A percentile compares a stretch with the other conserved stretches of the same genome.
Conservation (phyloP, 805 yeast species). For the Barnettozyma siamensis region DNA sequence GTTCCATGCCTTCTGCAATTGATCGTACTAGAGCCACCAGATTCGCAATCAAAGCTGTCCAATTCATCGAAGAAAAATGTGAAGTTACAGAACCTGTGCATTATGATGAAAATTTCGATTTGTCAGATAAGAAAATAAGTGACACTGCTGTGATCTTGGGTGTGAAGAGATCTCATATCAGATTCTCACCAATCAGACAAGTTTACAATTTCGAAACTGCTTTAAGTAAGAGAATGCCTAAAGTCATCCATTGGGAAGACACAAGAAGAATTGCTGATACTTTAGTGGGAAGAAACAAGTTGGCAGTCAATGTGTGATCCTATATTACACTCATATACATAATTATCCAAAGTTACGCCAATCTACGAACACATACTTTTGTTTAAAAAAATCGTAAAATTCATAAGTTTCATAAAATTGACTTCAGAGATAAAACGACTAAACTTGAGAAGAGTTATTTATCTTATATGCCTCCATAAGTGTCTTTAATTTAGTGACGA, state of each 20-base stretch:
- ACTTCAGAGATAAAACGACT: no score
- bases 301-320: conserved; percentile 1
- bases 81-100: conserved; percentile 37
- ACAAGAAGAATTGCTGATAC: conserved; percentile 76
- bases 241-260: conserved; percentile 75
- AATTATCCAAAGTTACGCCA: no score
- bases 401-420: neutral
- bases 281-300: conserved; percentile 60
- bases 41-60: conserved; percentile 63
- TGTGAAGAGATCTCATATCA: conserved; percentile 68
- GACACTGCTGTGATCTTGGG: conserved; percentile 81
- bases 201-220: conserved; percentile 88
- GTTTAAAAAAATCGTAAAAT: no score
- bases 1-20: conserved; percentile 70
- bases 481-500: conserved; percentile 62
- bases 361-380: no score
- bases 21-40: conserved; percentile 73
- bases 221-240: conserved; percentile 77
- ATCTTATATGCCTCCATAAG: conserved; percentile 50
- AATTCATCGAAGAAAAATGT: conserved; percentile 52
- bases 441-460: conserved; percentile 18
- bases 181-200: conserved; percentile 65
- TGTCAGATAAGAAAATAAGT: conserved; percentile 32
- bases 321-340: no score
- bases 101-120: conserved; percentile 38